Percentiles rank a stretch among this genome's conserved stretches.
Evolutionary conservation across 495 filamentous ascomycete species (phyloP).

Genomic region (Cercophora sp.): DNA sequence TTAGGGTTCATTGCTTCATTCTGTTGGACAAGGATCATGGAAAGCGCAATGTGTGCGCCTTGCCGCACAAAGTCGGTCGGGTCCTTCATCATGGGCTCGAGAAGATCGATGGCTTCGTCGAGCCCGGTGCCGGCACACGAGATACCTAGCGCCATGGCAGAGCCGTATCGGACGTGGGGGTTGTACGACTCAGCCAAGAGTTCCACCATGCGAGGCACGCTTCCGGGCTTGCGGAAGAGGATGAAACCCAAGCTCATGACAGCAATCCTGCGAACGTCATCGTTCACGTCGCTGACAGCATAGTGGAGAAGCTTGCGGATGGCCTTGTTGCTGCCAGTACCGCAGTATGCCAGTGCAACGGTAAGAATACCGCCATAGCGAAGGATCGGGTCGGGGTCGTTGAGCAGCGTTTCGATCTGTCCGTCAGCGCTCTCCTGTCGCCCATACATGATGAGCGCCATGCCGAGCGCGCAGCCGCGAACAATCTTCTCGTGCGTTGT

Average conservation of each 20-base stretch:
- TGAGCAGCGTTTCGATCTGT: slow-evolving; percentile 86
- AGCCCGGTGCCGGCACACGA: slow-evolving; percentile 95
- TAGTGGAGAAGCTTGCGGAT: slow-evolving; percentile 95
- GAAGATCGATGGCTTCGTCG: slow-evolving; percentile 92
- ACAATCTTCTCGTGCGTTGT: slow-evolving; percentile 99
- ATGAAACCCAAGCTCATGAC: slow-evolving; percentile 99
- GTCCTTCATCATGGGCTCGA: slow-evolving; percentile 99
- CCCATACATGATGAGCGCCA: slow-evolving; percentile 98
- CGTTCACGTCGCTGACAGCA: slow-evolving; percentile 96
- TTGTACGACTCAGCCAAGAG: slow-evolving; percentile 97
- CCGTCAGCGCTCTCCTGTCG: slow-evolving; percentile 93
- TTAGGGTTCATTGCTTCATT: slow-evolving; percentile 95
- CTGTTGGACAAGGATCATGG: slow-evolving; percentile 98
- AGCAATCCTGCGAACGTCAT: slow-evolving; percentile 94
- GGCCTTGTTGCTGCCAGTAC: slow-evolving; percentile 96
- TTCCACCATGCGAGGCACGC: slow-evolving; percentile 99
- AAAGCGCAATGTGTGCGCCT: slow-evolving; percentile 87
- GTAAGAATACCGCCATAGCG: slow-evolving; percentile 99
- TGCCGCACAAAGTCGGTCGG: slow-evolving; percentile 98
- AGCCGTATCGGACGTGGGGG: slow-evolving; percentile 96
- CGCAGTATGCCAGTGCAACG: slow-evolving; percentile 96
- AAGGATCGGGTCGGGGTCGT: slow-evolving; percentile 88
- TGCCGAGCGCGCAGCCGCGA: slow-evolving; percentile 88
- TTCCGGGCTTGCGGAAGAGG: slow-evolving; percentile 94
- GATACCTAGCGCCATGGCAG: slow-evolving; percentile 97